Base-by-base conservation (phyloP, 2,329 filamentous ascomycete species). In the Stagonosporopsis chrysanthemi region DNA sequence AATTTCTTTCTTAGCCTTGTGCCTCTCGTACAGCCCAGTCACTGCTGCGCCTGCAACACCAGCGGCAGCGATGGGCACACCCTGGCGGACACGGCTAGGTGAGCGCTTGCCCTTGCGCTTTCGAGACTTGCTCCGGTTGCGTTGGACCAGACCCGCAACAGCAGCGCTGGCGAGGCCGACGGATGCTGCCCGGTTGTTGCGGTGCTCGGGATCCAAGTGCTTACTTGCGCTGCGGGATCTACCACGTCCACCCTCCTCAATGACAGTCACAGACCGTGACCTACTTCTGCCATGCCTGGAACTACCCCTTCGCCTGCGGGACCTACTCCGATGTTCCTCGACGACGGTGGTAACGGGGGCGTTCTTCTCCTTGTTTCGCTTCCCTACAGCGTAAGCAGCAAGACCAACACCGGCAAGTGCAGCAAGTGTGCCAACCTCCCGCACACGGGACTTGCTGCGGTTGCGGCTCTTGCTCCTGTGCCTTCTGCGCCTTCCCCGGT, bases 101-200 rank as follows among this genome's bases (percentile, higher is more conserved):
- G 83, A 86, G 28, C 83, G 81, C 49, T 81, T 78, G 36, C 82
- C 81, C 58, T 80, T 77, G 43, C 80, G 79, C 49, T 79, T 78
- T 45, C 84, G 82, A 38, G 86, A 88, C 58, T 81, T 84, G 73
- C 82, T 87, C 48, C 86, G 82, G 36, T 80, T 79, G 52, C 79
- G 81, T 58, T 88, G 81, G 56, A 84, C 81, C 29, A 88, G 76
- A n/a, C 84, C 86, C 33, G 85, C 86, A 8, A 85, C 83, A 7
- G 86, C 84, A 56, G 86, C 86, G 62, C 83, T 84, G 22, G 85
- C 86, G 49, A 87, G 77, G 60, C 86, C 86, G 50, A 85, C 86
- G 68, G 86, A 83, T 14, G 85, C 86, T 63, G 86, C 84, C 56
- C 83, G 82, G 48, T 82, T 81, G 60, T 85, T 86, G 55, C 84